Conservation (phyloP, 176 grass and related monocot genomes). For the Thinopyrum elongatum region DNA sequence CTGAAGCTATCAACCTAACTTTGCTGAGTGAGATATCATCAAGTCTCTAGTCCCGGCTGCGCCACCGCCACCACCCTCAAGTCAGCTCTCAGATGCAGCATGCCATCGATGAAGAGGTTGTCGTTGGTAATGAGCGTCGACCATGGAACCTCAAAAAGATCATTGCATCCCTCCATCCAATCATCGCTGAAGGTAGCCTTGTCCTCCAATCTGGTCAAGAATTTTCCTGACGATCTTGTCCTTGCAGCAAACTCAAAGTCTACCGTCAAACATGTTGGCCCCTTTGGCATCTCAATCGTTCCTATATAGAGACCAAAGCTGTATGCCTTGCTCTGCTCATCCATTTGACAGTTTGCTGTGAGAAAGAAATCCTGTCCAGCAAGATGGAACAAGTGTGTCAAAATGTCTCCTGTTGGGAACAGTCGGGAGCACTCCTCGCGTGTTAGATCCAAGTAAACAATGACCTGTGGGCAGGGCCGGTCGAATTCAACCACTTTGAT, state of each 20-base stretch:
- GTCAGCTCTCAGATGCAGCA: constrained; percentile 74
- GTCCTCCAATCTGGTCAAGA: constrained; percentile 61
- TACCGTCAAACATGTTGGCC: constrained; percentile 53
- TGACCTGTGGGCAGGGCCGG: constrained; percentile 56
- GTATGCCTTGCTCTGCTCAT: constrained; percentile 54
- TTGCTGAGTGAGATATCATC: not conserved
- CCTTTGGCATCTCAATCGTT: constrained; percentile 43
- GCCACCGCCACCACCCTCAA: not conserved
- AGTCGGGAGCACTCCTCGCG: constrained; percentile 62
- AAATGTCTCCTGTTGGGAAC: constrained; percentile 55
- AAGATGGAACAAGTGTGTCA: constrained; percentile 56
- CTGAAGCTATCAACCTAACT: not conserved
- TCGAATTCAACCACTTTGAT: constrained; percentile 76
- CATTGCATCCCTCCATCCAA: constrained; percentile 30
- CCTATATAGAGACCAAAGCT: constrained; percentile 63
- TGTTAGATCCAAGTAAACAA: constrained; percentile 70
- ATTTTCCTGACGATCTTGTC: constrained; percentile 47
- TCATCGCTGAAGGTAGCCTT: constrained; percentile 45
- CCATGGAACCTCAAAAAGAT: constrained; percentile 65
- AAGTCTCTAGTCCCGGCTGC: not conserved
- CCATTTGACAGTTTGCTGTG: constrained; percentile 54
- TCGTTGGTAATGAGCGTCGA: constrained; percentile 60
- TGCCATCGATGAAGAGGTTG: constrained; percentile 63
- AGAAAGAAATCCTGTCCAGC: constrained; percentile 67
- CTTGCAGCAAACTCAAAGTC: constrained; percentile 73